Percentiles rank a stretch among this genome's conserved stretches.
phyloP scores from a whole-genome alignment of 2,329 filamentous ascomycete species.

The Claviceps africana region DNA sequence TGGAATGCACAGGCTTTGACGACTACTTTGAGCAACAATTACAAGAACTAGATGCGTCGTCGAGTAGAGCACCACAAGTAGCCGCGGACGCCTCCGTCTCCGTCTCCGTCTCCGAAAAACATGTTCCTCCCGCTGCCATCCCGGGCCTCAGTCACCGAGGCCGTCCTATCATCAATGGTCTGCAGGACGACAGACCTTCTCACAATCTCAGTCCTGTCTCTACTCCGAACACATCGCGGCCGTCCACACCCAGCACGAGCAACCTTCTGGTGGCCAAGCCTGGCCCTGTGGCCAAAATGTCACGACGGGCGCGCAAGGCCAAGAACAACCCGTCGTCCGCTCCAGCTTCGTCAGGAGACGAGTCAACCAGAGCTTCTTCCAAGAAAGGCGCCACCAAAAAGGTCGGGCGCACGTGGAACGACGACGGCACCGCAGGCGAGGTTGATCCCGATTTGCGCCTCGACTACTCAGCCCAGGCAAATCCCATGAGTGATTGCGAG shows the following conservation, averaged over 20 bases:
- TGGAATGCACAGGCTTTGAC: slow-evolving; percentile 72
- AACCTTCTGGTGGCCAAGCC: slow-evolving; percentile 56
- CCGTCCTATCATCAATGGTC: slow-evolving; percentile 21
- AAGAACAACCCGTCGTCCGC: slow-evolving; percentile 44
- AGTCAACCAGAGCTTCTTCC: slow-evolving; percentile 36
- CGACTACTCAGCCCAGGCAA: slow-evolving; percentile 68
- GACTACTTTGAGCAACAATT: slow-evolving; percentile 91
- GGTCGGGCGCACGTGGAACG: slow-evolving; percentile 84
- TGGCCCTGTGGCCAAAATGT: slow-evolving; percentile 64
- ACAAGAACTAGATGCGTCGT: slow-evolving; percentile 57
- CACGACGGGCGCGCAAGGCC: slow-evolving; percentile 60
- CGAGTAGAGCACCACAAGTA: slow-evolving; percentile 16
- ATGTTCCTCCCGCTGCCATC: slow-evolving; percentile 15
- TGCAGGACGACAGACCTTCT: slow-evolving; percentile 29
- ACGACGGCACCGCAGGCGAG: slow-evolving; percentile 75
- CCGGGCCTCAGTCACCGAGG: slow-evolving; percentile 28
- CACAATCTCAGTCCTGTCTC: slow-evolving; percentile 55
- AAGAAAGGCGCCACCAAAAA: slow-evolving; percentile 47
- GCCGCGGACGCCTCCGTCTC: slow-evolving; percentile 15
- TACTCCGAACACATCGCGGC: slow-evolving; percentile 65
- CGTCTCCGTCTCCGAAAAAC: slow-evolving; percentile 7
- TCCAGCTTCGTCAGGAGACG: slow-evolving; percentile 71
- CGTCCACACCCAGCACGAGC: slow-evolving; percentile 53
- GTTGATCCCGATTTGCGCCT: slow-evolving; percentile 58
- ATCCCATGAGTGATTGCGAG: slow-evolving; percentile 40